These are phyloP conservation scores for Domatiomyces catenatus DNA, from an alignment of 2,329 filamentous ascomycete species.

Conservation along the genomic window DNA sequence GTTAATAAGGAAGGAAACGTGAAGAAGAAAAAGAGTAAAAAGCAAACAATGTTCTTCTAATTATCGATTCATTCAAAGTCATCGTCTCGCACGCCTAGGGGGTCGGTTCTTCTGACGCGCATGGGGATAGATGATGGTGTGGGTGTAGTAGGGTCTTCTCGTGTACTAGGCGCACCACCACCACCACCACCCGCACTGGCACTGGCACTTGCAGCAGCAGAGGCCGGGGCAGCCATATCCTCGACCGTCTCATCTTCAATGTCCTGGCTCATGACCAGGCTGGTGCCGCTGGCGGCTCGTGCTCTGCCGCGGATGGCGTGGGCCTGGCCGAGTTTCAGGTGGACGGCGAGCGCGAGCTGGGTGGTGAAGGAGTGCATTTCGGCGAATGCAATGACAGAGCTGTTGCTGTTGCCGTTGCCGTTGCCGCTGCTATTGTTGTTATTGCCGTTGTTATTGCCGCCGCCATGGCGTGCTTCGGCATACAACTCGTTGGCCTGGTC, in stretches of 20 bases:
- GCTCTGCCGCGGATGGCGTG: slow-evolving; percentile 18
- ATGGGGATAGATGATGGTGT: slow-evolving; percentile 33
- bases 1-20: too few relatives aligned
- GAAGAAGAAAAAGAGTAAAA: too few relatives aligned
- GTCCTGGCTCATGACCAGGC: slow-evolving; percentile 29
- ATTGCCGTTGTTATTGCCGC: slow-evolving; percentile 15
- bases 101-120: slow-evolving; percentile 21
- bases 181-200: slow-evolving; percentile 3
- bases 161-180: slow-evolving; percentile 9
- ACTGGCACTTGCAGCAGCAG: slow-evolving; percentile 5
- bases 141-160: slow-evolving; percentile 23
- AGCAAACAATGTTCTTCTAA: not conserved
- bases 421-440: too few relatives aligned
- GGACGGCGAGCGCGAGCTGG: slow-evolving; percentile 28
- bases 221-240: slow-evolving; percentile 6
- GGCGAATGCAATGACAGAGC: slow-evolving; percentile 30
- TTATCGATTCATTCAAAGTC: slow-evolving; percentile 30
- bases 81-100: slow-evolving; percentile 25
- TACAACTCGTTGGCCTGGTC: slow-evolving; percentile 49
- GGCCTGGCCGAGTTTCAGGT: slow-evolving; percentile 28
- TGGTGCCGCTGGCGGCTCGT: slow-evolving; percentile 13
- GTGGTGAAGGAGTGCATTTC: slow-evolving; percentile 36
- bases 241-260: slow-evolving; percentile 15
- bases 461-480: slow-evolving; percentile 24
- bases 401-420: too few relatives aligned